Evolutionary conservation across 2,329 filamentous ascomycete genomes (phyloP).

Genomic region (Microdochium paspali): DNA sequence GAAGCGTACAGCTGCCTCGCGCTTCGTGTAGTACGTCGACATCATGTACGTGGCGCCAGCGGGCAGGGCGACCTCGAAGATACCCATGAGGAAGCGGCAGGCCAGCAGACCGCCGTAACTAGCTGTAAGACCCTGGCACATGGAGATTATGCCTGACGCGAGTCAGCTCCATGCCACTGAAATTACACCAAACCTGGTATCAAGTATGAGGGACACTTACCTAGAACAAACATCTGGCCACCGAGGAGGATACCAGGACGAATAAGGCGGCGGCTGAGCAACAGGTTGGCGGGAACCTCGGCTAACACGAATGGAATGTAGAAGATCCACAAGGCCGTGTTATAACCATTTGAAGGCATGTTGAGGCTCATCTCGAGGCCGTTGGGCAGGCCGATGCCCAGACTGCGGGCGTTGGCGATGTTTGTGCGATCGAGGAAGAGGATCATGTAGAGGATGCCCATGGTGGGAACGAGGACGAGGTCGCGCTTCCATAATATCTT

Average conservation of each 20-base stretch:
- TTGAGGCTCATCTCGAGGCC: slow-evolving; percentile 30
- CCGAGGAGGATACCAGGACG: slow-evolving; percentile 26
- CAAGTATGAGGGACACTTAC: slow-evolving; percentile 11
- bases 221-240: slow-evolving; percentile 29
- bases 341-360: slow-evolving; percentile 31
- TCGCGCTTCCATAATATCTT: slow-evolving; percentile 16
- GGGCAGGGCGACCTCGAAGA: slow-evolving; percentile 51
- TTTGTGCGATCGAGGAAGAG: slow-evolving; percentile 17
- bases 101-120: slow-evolving; percentile 25
- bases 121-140: slow-evolving; percentile 28
- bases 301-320: slow-evolving; percentile 34
- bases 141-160: slow-evolving; percentile 24
- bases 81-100: slow-evolving; percentile 55
- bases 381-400: slow-evolving; percentile 19
- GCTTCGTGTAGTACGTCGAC: slow-evolving; percentile 17
- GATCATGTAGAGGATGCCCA: slow-evolving; percentile 17
- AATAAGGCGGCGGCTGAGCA: slow-evolving; percentile 27
- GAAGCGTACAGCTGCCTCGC: slow-evolving; percentile 14
- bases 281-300: slow-evolving; percentile 35
- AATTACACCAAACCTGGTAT: not conserved
- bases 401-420: slow-evolving; percentile 32
- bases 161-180: not conserved
- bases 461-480: slow-evolving; percentile 15
- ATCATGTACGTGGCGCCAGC: slow-evolving; percentile 20
- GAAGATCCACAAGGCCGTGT: slow-evolving; percentile 30